phyloP scores from a whole-genome alignment of 129 eudicot genomes.

The Silybum marianum region DNA sequence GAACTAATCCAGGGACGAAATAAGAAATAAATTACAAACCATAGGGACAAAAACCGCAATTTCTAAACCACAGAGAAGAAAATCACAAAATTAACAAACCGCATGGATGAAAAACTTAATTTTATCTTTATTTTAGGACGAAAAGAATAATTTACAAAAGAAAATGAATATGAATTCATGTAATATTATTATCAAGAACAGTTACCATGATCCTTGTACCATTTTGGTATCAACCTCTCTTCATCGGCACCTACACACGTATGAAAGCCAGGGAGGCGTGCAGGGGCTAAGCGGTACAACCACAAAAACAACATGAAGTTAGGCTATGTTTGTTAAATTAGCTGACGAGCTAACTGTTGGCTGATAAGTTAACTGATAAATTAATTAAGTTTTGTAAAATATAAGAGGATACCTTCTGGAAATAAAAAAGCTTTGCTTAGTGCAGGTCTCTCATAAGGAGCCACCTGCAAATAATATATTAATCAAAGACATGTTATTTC shows the following conservation, averaged over 20 bases:
- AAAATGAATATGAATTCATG: not conserved
- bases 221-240: slow-evolving; percentile 78
- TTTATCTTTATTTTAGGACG: not conserved
- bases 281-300: slow-evolving; percentile 52
- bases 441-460: slow-evolving; percentile 98
- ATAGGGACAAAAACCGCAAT: too few species aligned
- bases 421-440: slow-evolving; percentile 91
- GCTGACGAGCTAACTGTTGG: not conserved
- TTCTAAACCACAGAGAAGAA: too few species aligned
- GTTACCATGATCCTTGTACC: slow-evolving; percentile 94
- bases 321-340: not conserved
- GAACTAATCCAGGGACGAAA: too few species aligned
- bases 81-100: too few species aligned
- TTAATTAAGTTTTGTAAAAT: too few species aligned
- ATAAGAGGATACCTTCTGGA: slow-evolving; percentile 60
- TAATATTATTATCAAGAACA: not conserved
- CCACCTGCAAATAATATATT: slow-evolving; percentile 52
- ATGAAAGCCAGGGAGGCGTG: slow-evolving; percentile 91
- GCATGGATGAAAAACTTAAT: too few species aligned
- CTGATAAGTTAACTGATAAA: not conserved
- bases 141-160: not conserved
- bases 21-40: too few species aligned
- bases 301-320: not conserved
- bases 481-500: too few species aligned
- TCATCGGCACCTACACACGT: slow-evolving; percentile 93